Evolutionary conservation across 2,329 filamentous ascomycete species (phyloP).

Genomic region (Didymella arachidicola): DNA sequence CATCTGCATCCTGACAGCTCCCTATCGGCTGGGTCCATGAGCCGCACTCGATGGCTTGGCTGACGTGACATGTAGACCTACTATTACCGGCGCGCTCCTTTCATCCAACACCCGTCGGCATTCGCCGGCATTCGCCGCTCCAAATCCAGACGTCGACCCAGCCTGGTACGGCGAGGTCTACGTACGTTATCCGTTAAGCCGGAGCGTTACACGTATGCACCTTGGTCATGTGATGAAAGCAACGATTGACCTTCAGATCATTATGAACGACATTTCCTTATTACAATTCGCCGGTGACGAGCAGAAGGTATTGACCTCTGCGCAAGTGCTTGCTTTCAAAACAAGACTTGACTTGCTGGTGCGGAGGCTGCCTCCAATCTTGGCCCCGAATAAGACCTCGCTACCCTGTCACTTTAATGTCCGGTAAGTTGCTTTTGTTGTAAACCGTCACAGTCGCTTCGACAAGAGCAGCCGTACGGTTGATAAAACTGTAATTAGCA

Average conservation of each 20-base stretch:
- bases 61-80: slow-evolving; percentile 10
- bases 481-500: background rate
- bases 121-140: slow-evolving; percentile 11
- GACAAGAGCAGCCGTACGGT: background rate
- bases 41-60: background rate
- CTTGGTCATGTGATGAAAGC: slow-evolving; percentile 21
- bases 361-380: slow-evolving; percentile 1
- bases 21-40: background rate
- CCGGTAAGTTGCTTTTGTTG: slow-evolving; percentile 1
- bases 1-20: background rate
- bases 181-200: slow-evolving; percentile 11
- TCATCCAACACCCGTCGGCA: slow-evolving; percentile 18
- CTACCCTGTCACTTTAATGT: slow-evolving; percentile 14
- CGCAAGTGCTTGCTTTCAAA: slow-evolving; percentile 6
- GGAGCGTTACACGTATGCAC: slow-evolving; percentile 5
- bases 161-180: slow-evolving; percentile 32
- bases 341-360: background rate
- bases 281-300: background rate
- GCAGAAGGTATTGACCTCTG: background rate
- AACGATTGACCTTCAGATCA: slow-evolving; percentile 12
- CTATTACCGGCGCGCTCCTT: slow-evolving; percentile 17
- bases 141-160: slow-evolving; percentile 22
- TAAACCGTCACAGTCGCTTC: too few relatives aligned
- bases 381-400: slow-evolving; percentile 5
- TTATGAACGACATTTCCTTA: slow-evolving; percentile 10